A percentile compares a stretch with the other conserved stretches of the same genome.
These are phyloP conservation scores for Colletotrichum cereale DNA, from an alignment of 2,329 filamentous ascomycete species.

Conservation along the genomic window DNA sequence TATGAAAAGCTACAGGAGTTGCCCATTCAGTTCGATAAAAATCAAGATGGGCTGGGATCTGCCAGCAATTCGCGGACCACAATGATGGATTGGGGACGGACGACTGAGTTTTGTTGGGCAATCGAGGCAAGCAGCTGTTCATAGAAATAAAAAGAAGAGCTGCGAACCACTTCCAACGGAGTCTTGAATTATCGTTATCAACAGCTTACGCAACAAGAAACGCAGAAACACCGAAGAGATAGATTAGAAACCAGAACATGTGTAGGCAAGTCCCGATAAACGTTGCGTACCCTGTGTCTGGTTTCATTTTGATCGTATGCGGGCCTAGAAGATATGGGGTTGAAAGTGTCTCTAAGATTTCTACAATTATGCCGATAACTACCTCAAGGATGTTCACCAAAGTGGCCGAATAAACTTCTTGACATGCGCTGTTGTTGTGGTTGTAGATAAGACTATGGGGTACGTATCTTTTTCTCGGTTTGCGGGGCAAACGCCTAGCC, in stretches of 20 bases:
- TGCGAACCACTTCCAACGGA: background rate
- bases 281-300: background rate
- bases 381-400: background rate
- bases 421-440: background rate
- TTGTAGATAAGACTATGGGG: background rate
- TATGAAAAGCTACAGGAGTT: constrained; percentile 27
- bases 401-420: background rate
- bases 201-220: background rate
- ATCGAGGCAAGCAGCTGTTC: background rate
- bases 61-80: constrained; percentile 53
- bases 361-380: background rate
- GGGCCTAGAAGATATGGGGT: background rate
- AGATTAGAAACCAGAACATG: background rate
- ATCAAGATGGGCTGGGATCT: background rate
- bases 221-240: background rate
- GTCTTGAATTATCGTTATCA: background rate
- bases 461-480: constrained; percentile 1
- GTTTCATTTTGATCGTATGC: background rate
- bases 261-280: background rate
- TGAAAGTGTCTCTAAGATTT: background rate
- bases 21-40: constrained; percentile 4
- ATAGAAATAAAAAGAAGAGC: background rate
- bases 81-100: background rate
- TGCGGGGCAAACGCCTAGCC: constrained; percentile 1
- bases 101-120: background rate